Evolutionary conservation across 805 yeast species (phyloP).

Genomic region (Clavispora santaluciae): DNA sequence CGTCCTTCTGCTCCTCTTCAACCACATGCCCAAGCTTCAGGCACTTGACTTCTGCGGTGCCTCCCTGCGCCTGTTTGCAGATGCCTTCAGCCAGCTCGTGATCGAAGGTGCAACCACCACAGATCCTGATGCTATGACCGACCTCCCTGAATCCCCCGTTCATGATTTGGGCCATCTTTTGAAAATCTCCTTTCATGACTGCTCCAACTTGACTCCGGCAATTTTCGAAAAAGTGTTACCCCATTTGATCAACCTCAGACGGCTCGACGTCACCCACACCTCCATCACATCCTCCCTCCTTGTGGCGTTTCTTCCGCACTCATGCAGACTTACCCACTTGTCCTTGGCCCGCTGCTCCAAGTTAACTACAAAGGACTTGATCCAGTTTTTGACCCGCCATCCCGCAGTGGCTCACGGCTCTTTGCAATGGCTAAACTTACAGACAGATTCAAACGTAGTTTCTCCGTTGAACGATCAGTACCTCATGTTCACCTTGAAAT

Average conservation of each 20-base stretch:
- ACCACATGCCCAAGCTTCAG: conserved; percentile 50
- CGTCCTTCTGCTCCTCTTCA: conserved; percentile 55
- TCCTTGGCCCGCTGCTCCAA: conserved; percentile 54
- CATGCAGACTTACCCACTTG: conserved; percentile 66
- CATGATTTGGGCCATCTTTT: conserved; percentile 17
- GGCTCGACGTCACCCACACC: conserved; percentile 79
- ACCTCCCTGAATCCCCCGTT: conserved; percentile 1
- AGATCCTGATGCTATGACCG: conserved; percentile 4
- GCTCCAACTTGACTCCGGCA: conserved; percentile 67
- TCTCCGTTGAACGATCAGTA: conserved; percentile 52
- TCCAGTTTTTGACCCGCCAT: conserved; percentile 66
- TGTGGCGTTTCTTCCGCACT: conserved; percentile 44
- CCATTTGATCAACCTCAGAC: conserved; percentile 49
- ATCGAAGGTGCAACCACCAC: conserved; percentile 12
- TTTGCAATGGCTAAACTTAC: conserved; percentile 62
- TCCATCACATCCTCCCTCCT: conserved; percentile 64
- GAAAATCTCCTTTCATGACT: conserved; percentile 77
- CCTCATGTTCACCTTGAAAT: conserved; percentile 39
- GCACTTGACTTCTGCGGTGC: conserved; percentile 89
- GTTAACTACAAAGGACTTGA: conserved; percentile 65
- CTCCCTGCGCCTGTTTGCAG: conserved; percentile 56
- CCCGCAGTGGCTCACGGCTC: conserved; percentile 51
- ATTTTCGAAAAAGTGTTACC: conserved; percentile 56
- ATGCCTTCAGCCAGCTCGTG: conserved; percentile 48
- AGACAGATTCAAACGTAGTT: conserved; percentile 59